Percentiles rank a stretch among this genome's conserved stretches.
Evolutionary conservation across 2,329 filamentous ascomycete genomes (phyloP).

Genomic region (Fusarium sp.): DNA sequence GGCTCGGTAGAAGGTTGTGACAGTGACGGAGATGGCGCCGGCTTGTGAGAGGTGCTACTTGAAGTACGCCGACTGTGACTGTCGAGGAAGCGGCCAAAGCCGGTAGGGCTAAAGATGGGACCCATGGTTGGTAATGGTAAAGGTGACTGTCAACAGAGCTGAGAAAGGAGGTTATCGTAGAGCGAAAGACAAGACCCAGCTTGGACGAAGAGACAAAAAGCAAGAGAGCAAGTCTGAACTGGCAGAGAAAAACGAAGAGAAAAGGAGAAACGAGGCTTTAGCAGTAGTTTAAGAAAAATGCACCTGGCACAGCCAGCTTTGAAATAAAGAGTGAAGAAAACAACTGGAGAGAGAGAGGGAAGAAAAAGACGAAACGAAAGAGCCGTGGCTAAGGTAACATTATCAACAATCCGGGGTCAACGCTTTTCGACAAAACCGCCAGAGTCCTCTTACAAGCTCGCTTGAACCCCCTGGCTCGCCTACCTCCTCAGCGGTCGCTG

Average conservation of each 20-base stretch:
- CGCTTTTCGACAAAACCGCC: conserved; percentile 17
- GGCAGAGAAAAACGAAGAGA: neutral
- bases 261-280: neutral
- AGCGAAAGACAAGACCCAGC: conserved; percentile 31
- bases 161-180: conserved; percentile 12
- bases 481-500: neutral
- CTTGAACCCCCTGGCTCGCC: conserved; percentile 33
- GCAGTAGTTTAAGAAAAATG: neutral
- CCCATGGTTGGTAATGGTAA: conserved; percentile 27
- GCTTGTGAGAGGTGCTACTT: conserved; percentile 36
- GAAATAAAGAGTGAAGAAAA: conserved; percentile 11
- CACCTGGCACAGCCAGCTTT: neutral
- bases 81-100: conserved; percentile 39
- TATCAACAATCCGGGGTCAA: conserved; percentile 39
- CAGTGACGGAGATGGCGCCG: conserved; percentile 36
- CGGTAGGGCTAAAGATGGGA: conserved; percentile 40
- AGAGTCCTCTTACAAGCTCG: conserved; percentile 37
- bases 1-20: conserved; percentile 38
- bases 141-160: conserved; percentile 7
- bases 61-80: conserved; percentile 20
- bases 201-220: conserved; percentile 19
- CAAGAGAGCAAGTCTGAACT: conserved; percentile 23
- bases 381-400: conserved; percentile 34
- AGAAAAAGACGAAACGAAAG: conserved; percentile 37
- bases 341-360: conserved; percentile 27